Conservation (phyloP, 495 filamentous ascomycete species). For the Penicilliopsis zonata region DNA sequence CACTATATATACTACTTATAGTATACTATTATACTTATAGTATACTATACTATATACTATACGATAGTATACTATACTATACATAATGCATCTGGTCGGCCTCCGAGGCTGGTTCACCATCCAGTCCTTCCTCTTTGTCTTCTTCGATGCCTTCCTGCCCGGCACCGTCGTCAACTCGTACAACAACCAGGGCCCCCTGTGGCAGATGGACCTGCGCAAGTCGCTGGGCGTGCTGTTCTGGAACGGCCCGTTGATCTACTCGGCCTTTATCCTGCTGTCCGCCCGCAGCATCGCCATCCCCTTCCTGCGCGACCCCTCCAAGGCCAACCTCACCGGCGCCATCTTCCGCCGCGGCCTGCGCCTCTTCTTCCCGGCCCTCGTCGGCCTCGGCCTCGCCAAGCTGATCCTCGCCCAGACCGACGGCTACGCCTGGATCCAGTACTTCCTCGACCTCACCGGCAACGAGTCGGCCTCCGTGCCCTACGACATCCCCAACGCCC, state of each 20-base stretch:
- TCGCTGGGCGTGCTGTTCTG: conserved; percentile 20
- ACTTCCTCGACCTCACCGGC: conserved; percentile 9
- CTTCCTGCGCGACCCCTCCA: conserved; percentile 16
- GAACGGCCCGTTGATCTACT: conserved; percentile 23
- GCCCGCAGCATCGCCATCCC: conserved; percentile 20
- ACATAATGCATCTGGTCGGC: conserved; percentile 19
- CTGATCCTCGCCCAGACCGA: conserved; percentile 13
- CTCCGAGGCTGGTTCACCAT: conserved; percentile 20
- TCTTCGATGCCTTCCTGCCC: conserved; percentile 19
- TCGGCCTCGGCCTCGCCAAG: conserved; percentile 13
- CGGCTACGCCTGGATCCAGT: conserved; percentile 9
- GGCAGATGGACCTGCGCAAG: conserved; percentile 18
- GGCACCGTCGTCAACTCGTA: conserved; percentile 11
- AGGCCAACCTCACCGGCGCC: conserved; percentile 16
- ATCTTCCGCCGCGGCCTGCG: conserved; percentile 29
- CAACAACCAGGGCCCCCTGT: conserved; percentile 11
- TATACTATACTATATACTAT: too few species aligned
- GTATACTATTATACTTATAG: too few species aligned
- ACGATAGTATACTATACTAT: conserved; percentile 2
- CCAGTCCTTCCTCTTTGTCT: conserved; percentile 22
- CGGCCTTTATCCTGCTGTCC: conserved; percentile 21
- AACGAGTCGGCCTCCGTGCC: conserved; percentile 14
- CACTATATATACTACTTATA: too few species aligned
- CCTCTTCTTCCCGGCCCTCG: conserved; percentile 19
- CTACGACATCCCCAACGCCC: conserved; percentile 12